Conservation (phyloP, 495 filamentous ascomycete genomes). For the Aspergillus hancockii region DNA sequence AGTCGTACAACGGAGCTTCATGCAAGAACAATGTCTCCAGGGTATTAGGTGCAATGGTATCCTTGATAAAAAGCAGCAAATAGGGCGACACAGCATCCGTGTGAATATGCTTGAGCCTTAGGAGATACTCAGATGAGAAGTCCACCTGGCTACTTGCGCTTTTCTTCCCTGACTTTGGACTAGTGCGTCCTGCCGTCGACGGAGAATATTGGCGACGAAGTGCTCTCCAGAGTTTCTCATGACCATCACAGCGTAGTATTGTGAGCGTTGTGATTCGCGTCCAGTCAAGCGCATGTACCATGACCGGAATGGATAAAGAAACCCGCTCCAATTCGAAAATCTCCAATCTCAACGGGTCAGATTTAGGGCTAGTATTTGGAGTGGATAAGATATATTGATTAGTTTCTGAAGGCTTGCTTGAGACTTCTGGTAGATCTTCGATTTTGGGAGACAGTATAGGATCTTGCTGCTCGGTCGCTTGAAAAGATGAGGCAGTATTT, state of each 20-base stretch:
- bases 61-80: slow-evolving; percentile 80
- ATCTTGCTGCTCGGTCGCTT: background rate
- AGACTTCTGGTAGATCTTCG: slow-evolving; percentile 13
- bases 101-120: slow-evolving; percentile 79
- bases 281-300: slow-evolving; percentile 79
- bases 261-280: slow-evolving; percentile 74
- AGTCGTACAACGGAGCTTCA: slow-evolving; percentile 60
- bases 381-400: background rate
- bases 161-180: slow-evolving; percentile 23
- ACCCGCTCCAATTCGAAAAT: slow-evolving; percentile 84
- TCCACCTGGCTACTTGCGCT: slow-evolving; percentile 19
- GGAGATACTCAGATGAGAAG: slow-evolving; percentile 55
- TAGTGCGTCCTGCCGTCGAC: slow-evolving; percentile 21
- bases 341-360: slow-evolving; percentile 61
- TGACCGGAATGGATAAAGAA: slow-evolving; percentile 65
- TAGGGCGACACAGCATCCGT: slow-evolving; percentile 77
- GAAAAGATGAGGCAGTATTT: background rate
- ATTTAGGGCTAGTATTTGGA: slow-evolving; percentile 14
- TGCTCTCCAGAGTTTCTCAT: slow-evolving; percentile 80
- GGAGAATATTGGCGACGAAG: slow-evolving; percentile 74
- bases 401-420: background rate
- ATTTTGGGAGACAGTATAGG: background rate
- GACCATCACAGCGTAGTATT: slow-evolving; percentile 74
- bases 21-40: slow-evolving; percentile 85
- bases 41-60: slow-evolving; percentile 81